A percentile compares a stretch with the other conserved stretches of the same genome.
phyloP scores from a whole-genome alignment of 257 asterid species.

The Knoxia roxburghii region DNA sequence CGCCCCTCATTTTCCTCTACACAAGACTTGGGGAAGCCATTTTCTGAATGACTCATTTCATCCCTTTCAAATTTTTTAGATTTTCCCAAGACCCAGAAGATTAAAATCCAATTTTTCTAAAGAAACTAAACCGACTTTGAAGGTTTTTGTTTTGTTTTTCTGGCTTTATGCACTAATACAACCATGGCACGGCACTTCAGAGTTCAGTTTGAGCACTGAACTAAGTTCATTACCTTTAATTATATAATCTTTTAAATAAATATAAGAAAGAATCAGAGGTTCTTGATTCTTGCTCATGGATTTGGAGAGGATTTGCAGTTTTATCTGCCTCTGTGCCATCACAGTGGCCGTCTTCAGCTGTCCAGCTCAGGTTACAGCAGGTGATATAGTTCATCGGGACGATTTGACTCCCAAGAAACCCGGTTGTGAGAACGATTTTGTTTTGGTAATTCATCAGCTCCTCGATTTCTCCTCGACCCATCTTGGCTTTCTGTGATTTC shows the following conservation, averaged over 20 bases:
- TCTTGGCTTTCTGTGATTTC: neutral
- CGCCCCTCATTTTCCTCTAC: too few relatives aligned
- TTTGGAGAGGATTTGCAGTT: constrained; percentile 27
- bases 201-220: constrained; percentile 5
- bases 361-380: constrained; percentile 44
- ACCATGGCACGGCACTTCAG: neutral
- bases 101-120: neutral
- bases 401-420: constrained; percentile 64
- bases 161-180: too few relatives aligned
- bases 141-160: neutral
- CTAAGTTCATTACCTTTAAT: neutral
- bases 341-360: constrained; percentile 27
- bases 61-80: neutral
- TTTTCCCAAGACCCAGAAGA: neutral
- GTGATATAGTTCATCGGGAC: constrained; percentile 71
- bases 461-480: constrained; percentile 21
- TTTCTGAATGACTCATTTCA: neutral
- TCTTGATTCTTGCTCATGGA: constrained; percentile 37
- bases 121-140: too few relatives aligned
- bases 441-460: constrained; percentile 45
- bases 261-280: constrained; percentile 11
- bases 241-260: neutral
- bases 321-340: constrained; percentile 33
- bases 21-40: too few relatives aligned
- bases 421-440: constrained; percentile 82